Conservation (phyloP, 2,329 filamentous ascomycete species). For the Fusarium sulawesiense region DNA sequence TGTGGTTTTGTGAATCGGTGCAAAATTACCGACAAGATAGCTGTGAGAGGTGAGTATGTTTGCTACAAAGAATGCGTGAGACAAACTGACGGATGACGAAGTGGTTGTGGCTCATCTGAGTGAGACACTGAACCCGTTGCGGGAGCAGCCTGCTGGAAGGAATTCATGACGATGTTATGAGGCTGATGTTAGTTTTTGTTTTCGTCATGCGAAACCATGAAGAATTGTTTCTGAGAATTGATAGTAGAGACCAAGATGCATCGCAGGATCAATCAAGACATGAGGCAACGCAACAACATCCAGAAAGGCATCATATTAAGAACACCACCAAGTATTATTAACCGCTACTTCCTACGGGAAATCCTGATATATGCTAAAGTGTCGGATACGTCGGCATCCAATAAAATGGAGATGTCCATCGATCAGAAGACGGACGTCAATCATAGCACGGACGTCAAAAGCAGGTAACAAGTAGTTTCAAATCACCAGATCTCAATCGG, state of each 20-base stretch:
- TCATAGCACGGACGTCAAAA: background rate
- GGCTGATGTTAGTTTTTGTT: background rate
- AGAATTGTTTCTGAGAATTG: background rate
- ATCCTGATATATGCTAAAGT: background rate
- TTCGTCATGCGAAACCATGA: background rate
- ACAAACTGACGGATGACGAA: slow-evolving; percentile 26
- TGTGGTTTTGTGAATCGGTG: slow-evolving; percentile 68
- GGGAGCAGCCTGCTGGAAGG: background rate
- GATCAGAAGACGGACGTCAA: background rate
- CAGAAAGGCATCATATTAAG: background rate
- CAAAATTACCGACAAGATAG: slow-evolving; percentile 76
- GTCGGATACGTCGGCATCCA: slow-evolving; percentile 15
- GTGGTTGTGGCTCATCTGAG: background rate
- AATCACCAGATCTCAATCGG: background rate
- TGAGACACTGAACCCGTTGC: background rate
- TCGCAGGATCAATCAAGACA: background rate
- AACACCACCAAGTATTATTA: background rate
- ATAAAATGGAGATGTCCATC: slow-evolving; percentile 8
- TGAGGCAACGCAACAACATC: background rate
- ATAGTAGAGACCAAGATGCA: background rate
- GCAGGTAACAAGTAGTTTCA: too few species aligned
- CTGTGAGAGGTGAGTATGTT: slow-evolving; percentile 46
- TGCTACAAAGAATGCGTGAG: slow-evolving; percentile 25
- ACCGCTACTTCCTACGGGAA: background rate
- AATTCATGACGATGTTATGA: background rate